Base-by-base conservation (phyloP, 1,284 basidiomycete genomes). In the Athelia sp. region DNA sequence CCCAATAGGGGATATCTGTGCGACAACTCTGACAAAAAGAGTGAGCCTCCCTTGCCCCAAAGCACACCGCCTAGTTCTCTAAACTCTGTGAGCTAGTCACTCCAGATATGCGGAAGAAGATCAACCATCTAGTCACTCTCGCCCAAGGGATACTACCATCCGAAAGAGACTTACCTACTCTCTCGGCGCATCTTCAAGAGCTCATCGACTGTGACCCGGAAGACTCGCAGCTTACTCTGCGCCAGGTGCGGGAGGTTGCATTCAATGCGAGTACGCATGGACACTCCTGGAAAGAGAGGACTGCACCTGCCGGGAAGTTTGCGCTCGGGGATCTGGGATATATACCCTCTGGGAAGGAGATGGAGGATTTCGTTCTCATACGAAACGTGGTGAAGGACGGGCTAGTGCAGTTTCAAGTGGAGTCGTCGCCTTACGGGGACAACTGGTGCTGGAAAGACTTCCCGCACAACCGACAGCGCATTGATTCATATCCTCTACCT, bases 311-410 rank as follows among this genome's bases (percentile, higher is more conserved):
- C 4, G 63, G 66, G 50, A 66, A 68, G 48, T 74, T 73, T 48
- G 47, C 54, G 2, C 66, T 74, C 19, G 78, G 76, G 1, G 77
- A 79, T 50, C 55, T 75, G 18, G 76, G 76, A 9, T 78, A 74
- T 49, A 58, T 78, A 31, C 68, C 69, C 0, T 49, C 54, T 1
- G 66, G 62, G 11, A 62, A 60, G 23, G 60, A 60, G 29, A 72
- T 72, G 53, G 50, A 60, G 8, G 59, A 66, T 1, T 78, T 78
- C 52, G 62, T 73, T 26, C 55, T 62, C 23, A 54, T 79, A 24
- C 59, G 68, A 18, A 78, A 78, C 51, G 54, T 78, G 3, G 38
- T 72, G 2, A 55, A 65, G 2, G 63, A 69, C 0, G 57, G 55
- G 2, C 42, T 56, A 10, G 58, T 50, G 4, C 49, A 36, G 14